Evolutionary conservation across 257 asterid species (phyloP), one percentile per base, ranked within the genome.

Genomic region (Craterostigma plantagineum): DNA sequence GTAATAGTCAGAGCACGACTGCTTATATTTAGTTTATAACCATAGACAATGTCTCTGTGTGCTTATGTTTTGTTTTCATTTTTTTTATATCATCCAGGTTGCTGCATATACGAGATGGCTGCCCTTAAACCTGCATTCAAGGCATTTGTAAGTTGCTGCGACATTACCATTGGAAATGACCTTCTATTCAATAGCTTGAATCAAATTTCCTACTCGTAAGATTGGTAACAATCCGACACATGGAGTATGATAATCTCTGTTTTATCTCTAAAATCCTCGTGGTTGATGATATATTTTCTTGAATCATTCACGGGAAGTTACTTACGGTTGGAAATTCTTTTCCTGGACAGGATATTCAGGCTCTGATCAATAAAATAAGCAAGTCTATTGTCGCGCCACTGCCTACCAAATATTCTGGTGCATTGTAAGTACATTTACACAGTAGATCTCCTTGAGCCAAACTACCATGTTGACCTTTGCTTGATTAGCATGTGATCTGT

Each of bases 41-140:
- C 30, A 23, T 23, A 23, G 30, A 6, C 30, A 23, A 2, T 6
- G 30, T 23, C 30, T 23, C 6, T 6, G 6, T 23, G 30, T 23
- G 30, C 30, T 23, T 23, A 23, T 23, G 30, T 23, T 18, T 34
- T 23, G 16, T 43, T 39, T 54, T 43, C n/a, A n/a, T 7, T 10
- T 1, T 3, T 18, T 33, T 9, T 16, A 36, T 36, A 63, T 45
- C 61, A 54, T 67, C 17, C 81, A 84, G 96, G 93, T 58, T 84
- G 96, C 83, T 84, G 93, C 64, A 68, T 80, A 43, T 80, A 80
- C 54, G 95, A 84, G 69, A 80, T 80, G 96, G 53, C 93, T 42
- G 71, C 92, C 36, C 81, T 74, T 52, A 80, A 77, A 66, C 90
- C 96, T 11, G 92, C 94, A 62, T 85, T 85, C 83, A 85, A 85